Evolutionary conservation across 2,329 filamentous ascomycete species (phyloP), one percentile per base, ranked within the genome.

Genomic region (Colletotrichum phormii): DNA sequence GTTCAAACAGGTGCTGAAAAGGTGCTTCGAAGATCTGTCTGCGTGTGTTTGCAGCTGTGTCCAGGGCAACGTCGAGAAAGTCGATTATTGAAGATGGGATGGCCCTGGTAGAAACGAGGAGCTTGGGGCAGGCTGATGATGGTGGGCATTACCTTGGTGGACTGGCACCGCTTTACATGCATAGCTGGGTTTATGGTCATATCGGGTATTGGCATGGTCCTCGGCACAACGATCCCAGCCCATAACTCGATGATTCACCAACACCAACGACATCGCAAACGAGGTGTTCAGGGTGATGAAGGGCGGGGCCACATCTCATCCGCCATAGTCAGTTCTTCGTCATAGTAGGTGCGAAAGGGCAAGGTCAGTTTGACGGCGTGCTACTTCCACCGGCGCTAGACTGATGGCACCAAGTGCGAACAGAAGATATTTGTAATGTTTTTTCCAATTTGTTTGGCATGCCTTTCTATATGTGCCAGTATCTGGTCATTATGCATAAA

Each of bases 401-500:
- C 26, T 26, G 26, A 26, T 26, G 26, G 26, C 26, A 26, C 26
- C 26, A 26, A 26, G 26, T 26, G 26, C 26, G 26, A 26, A 26
- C 13, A 42, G 11, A 22, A 53, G 7, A 9, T 8, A 7, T 22
- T 61, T 46, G n/a, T 33, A n/a, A n/a, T 51, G 13, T 31, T 12
- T 18, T 18, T 31, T 29, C 29, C n/a, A 26, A 35, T 33, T 22
- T 31, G 31, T 13, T 64, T 54, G 49, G 49, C 31, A 62, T 62
- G 29, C 33, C 53, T 58, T 24, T 29, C 15, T 42, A 51, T 26
- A 12, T 33, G 11, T 42, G 33, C 15, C 15, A 29, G 61, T 2
- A 33, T 29, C n/a, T 42, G 35, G 49, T 73, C 71, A 58, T 73
- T 73, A 73, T 49, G 49, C 59, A 35, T 70, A 64, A 61, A 37